phyloP scores from a whole-genome alignment of 345 rosid genomes.

The Citrus sp. region DNA sequence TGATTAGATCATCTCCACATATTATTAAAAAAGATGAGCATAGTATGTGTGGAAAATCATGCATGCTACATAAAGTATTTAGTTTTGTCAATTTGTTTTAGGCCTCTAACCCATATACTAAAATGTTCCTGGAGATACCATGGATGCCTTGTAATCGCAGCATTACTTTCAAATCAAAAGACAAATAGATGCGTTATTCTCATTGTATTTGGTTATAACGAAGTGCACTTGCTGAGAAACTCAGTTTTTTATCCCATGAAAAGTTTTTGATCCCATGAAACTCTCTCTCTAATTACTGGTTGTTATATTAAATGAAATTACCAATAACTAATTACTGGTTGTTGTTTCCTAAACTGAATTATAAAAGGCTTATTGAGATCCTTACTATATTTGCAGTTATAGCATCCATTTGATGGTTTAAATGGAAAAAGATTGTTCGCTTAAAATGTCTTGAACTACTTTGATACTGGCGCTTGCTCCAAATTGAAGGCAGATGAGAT shows the following conservation, averaged over 20 bases:
- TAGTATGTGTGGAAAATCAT: not conserved
- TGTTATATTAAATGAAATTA: not conserved
- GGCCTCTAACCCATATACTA: not conserved
- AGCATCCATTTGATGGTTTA: slow-evolving; percentile 1
- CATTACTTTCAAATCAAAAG: not conserved
- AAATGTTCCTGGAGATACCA: not conserved
- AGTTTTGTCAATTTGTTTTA: not conserved
- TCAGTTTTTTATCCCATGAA: too few relatives aligned
- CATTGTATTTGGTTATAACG: not conserved
- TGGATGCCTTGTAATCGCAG: not conserved
- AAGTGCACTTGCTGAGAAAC: too few relatives aligned
- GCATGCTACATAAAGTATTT: not conserved
- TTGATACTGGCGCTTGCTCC: not conserved
- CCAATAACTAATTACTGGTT: not conserved
- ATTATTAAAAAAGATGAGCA: not conserved
- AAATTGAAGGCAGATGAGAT: not conserved
- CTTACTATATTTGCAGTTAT: not conserved
- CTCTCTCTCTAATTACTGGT: not conserved
- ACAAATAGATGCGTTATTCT: too few relatives aligned
- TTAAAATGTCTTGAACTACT: not conserved
- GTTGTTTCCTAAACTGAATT: slow-evolving; percentile 1
- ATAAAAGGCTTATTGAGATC: not conserved
- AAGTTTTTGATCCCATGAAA: too few relatives aligned
- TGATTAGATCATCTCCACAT: not conserved
- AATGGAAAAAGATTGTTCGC: not conserved